Base-by-base conservation (phyloP, 225 moss, liverwort and hornwort genomes). In the Bryum argenteum region DNA sequence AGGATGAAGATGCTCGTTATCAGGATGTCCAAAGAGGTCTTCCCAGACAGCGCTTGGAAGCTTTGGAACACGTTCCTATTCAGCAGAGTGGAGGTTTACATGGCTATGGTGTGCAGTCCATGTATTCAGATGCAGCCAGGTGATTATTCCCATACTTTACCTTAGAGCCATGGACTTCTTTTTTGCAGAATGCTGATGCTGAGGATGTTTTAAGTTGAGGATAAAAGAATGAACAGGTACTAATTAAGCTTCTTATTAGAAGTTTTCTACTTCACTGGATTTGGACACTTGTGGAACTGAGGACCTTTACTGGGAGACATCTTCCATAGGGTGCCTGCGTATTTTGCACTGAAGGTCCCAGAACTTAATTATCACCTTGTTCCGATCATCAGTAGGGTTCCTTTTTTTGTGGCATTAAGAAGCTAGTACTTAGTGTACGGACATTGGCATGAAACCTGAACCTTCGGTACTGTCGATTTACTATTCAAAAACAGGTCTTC, bases 1-100 rank as follows among this genome's bases (percentile, higher is more conserved):
- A 87, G 87, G 87, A 87, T 78, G 81, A 83, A 42, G 87, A 83
- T 70, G 75, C 78, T 68, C 77, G 80, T 60, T 80, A 81, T 69
- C 50, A 75, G 69, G 87, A 87, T 70, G 69, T 67, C 8, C 65
- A 81, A 67, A 83, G 87, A 79, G 78, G 78, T 21, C 75, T 87
- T 76, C 78, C 83, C 48, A 83, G 87, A 64, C 83, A 83, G 45
- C 87, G 87, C 66, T 76, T 87, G 72, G 87, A 87, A 73, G 60
- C 73, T 74, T 67, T 83, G 23, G 87, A 87, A 65, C 78, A 76
- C 60, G 59, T 78, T 63, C 54, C 87, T 76, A 76, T 79, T 44
- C 80, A 80, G 63, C 83, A 80, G 51, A 83, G 72, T 54, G 76
- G 67, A 52, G 77, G 79, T 55, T 54, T 78, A 40, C 87, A 81